phyloP scores from a whole-genome alignment of 495 filamentous ascomycete species.

The Neurospora discreta region DNA sequence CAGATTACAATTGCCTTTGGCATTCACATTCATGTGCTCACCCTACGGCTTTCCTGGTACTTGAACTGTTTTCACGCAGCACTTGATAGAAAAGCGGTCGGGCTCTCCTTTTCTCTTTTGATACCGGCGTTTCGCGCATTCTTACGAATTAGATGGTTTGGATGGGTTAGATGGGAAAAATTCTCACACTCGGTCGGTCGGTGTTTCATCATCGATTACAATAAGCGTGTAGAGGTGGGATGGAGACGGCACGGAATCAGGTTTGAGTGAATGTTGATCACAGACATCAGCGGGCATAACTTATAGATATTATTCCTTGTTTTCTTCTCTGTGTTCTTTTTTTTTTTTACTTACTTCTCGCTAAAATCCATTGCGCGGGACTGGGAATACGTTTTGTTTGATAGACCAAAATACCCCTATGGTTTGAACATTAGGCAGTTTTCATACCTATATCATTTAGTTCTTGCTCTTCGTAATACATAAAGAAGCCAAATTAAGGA shows the following conservation, averaged over 20 bases:
- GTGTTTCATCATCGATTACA: neutral
- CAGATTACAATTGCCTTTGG: neutral
- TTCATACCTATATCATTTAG: neutral
- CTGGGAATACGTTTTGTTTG: neutral
- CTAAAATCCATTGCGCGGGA: neutral
- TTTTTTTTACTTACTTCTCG: neutral
- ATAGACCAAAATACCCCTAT: neutral
- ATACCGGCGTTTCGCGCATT: neutral
- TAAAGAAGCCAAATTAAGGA: too few relatives aligned
- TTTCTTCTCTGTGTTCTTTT: neutral
- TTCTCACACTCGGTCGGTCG: neutral
- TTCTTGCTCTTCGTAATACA: neutral
- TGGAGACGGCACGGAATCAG: neutral
- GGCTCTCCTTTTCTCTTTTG: neutral
- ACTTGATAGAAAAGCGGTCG: neutral
- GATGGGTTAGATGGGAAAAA: neutral
- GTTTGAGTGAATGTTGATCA: neutral
- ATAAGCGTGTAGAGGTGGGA: neutral
- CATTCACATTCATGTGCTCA: neutral
- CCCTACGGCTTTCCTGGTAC: neutral
- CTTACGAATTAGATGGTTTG: neutral
- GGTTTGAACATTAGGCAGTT: neutral
- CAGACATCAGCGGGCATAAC: neutral
- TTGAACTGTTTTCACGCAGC: neutral
- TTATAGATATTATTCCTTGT: neutral